phyloP scores from a whole-genome alignment of 2,329 filamentous ascomycete genomes.

The Aspergillus oerlinghausenensis region DNA sequence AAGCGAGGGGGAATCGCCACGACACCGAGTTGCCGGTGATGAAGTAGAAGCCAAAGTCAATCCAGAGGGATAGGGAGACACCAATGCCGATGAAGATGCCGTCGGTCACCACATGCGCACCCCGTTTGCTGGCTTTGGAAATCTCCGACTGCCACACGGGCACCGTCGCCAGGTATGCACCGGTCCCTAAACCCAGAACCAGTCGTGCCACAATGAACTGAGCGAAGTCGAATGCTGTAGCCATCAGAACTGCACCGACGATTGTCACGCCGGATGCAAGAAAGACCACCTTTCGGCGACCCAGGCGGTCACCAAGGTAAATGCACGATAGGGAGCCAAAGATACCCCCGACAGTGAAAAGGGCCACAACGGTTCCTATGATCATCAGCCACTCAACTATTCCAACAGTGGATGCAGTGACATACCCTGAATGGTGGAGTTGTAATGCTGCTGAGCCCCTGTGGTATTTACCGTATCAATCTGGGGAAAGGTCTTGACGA shows the following conservation, averaged over 20 bases:
- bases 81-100: constrained; percentile 46
- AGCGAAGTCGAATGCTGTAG: constrained; percentile 39
- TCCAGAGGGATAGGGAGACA: constrained; percentile 45
- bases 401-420: neutral
- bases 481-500: constrained; percentile 48
- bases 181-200: constrained; percentile 41
- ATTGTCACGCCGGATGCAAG: constrained; percentile 35
- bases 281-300: constrained; percentile 42
- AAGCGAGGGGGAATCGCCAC: constrained; percentile 42
- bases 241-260: constrained; percentile 43
- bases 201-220: constrained; percentile 45
- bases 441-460: constrained; percentile 31
- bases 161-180: constrained; percentile 43
- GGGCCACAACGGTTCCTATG: constrained; percentile 37
- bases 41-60: constrained; percentile 44
- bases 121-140: constrained; percentile 40
- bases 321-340: constrained; percentile 44
- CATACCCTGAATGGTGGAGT: constrained; percentile 43
- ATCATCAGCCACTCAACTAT: neutral
- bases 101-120: constrained; percentile 48
- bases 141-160: constrained; percentile 44
- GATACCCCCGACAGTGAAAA: constrained; percentile 44
- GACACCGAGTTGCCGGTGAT: constrained; percentile 34
- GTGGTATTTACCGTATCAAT: constrained; percentile 45
- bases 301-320: constrained; percentile 43